Base-by-base conservation (phyloP, 2,329 filamentous ascomycete genomes). In the Penicillium digitatum region DNA sequence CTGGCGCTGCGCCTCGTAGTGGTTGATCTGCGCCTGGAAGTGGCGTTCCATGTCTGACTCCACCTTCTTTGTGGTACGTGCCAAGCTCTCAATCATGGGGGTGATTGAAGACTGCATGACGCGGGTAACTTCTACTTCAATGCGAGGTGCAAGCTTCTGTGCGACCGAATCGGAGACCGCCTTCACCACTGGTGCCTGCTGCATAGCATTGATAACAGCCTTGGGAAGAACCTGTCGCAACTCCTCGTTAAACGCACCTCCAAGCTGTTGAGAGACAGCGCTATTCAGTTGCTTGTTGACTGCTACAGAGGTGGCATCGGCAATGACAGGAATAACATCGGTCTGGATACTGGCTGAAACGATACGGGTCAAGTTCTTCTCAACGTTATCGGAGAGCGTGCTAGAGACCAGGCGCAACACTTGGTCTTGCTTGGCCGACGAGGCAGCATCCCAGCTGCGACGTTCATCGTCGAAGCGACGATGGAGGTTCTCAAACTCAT, bases 321-420 rank as follows among this genome's bases (percentile, higher is more conserved):
- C 82, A 54, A 97, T 78, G 31, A 86, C 80, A 11, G 94, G 93
- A 49, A 96, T 78, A 42, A 96, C 84, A 14, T 85, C 81, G 52
- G 85, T 81, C 58, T 89, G 83, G 61, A 96, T 89, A 70, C 88
- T 88, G 45, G 85, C 81, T 44, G 84, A 83, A 48, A 96, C 86
- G 62, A 95, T 89, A 57, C 85, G 86, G 57, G 85, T 81, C 35
- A 96, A 81, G 22, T 89, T 89, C 65, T 88, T 86, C 72, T 90
- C 86, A 24, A 89, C 83, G 54, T 89, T 89, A 57, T 87, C 85
- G 11, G 83, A 84, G 42, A 90, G 73, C 3, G 87, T 88, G 58
- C 78, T 82, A 1, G 86, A 88, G 4, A 89, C 83, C 50, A 89
- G 73, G 27, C 84, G 83, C 40, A 90, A 79, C 20, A 89, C 79